Conservation (phyloP, 2,329 filamentous ascomycete genomes). For the Hansfordia pulvinata region DNA sequence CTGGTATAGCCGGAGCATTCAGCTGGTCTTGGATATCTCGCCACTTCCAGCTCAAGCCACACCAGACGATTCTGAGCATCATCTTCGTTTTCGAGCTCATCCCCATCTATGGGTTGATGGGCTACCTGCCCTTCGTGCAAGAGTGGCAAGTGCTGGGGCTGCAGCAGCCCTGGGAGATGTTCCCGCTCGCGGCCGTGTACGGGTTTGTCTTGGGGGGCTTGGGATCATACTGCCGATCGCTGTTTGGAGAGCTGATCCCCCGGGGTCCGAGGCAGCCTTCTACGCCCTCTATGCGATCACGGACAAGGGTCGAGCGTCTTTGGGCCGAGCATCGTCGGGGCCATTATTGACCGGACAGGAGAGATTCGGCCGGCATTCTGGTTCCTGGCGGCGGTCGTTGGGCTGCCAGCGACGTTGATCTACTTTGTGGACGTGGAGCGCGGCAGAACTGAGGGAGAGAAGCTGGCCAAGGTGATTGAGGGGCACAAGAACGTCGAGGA, state of each 20-base stretch:
- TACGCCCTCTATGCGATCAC: constrained; percentile 96
- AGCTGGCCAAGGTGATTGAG: constrained; percentile 46
- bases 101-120: constrained; percentile 78
- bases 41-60: constrained; percentile 54
- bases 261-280: constrained; percentile 88
- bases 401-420: constrained; percentile 72
- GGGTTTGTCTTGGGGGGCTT: constrained; percentile 90
- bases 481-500: constrained; percentile 25
- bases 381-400: constrained; percentile 78
- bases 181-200: constrained; percentile 78
- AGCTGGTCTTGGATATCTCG: constrained; percentile 74
- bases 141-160: constrained; percentile 66
- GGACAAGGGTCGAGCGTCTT: constrained; percentile 90
- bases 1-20: constrained; percentile 78
- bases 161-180: constrained; percentile 97
- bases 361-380: constrained; percentile 81
- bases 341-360: constrained; percentile 74
- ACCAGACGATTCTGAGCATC: constrained; percentile 85
- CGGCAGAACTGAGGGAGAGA: constrained; percentile 55
- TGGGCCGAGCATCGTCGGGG: constrained; percentile 84
- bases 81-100: constrained; percentile 86
- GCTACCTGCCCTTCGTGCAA: constrained; percentile 71
- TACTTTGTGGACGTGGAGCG: constrained; percentile 74
- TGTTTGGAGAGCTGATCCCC: constrained; percentile 93
- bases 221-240: constrained; percentile 78